These are phyloP conservation scores for Jacaranda mimosifolia DNA, from an alignment of 257 asterid genomes.

Conservation along the genomic window DNA sequence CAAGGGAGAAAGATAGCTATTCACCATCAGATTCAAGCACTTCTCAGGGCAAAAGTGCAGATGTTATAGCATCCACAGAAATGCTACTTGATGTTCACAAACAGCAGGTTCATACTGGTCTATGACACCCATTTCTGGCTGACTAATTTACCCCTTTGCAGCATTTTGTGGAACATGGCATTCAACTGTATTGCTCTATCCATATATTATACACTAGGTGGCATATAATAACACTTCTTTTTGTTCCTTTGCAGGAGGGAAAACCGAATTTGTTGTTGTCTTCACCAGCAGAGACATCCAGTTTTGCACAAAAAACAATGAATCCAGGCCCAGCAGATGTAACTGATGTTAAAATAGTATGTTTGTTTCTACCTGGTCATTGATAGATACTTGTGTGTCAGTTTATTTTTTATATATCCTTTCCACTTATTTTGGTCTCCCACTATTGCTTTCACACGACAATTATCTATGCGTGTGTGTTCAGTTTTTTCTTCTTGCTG, in stretches of 20 bases:
- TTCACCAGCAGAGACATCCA: slow-evolving; percentile 52
- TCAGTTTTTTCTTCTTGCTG: slow-evolving; percentile 13
- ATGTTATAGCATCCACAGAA: slow-evolving; percentile 44
- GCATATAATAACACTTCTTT: slow-evolving; percentile 1
- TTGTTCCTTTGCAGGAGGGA: slow-evolving; percentile 56
- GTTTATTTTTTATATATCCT: slow-evolving; percentile 12
- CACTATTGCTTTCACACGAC: not conserved
- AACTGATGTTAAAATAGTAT: slow-evolving; percentile 49
- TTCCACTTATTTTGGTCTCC: slow-evolving; percentile 1
- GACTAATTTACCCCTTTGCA: not conserved
- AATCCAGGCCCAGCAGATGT: slow-evolving; percentile 44
- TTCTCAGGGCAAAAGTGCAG: slow-evolving; percentile 49
- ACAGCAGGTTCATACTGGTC: slow-evolving; percentile 50
- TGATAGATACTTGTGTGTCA: slow-evolving; percentile 22
- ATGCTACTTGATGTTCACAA: slow-evolving; percentile 45
- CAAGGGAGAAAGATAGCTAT: slow-evolving; percentile 47
- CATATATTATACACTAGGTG: not conserved
- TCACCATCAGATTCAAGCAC: slow-evolving; percentile 53
- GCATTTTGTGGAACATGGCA: slow-evolving; percentile 10
- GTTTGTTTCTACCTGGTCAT: slow-evolving; percentile 40
- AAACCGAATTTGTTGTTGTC: slow-evolving; percentile 41
- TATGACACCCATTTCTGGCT: slow-evolving; percentile 12
- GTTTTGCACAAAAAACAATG: slow-evolving; percentile 39
- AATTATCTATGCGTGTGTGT: not conserved
- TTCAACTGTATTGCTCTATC: not conserved